Base-by-base conservation (phyloP, 2,329 filamentous ascomycete genomes). In the Hypocreales sp. region DNA sequence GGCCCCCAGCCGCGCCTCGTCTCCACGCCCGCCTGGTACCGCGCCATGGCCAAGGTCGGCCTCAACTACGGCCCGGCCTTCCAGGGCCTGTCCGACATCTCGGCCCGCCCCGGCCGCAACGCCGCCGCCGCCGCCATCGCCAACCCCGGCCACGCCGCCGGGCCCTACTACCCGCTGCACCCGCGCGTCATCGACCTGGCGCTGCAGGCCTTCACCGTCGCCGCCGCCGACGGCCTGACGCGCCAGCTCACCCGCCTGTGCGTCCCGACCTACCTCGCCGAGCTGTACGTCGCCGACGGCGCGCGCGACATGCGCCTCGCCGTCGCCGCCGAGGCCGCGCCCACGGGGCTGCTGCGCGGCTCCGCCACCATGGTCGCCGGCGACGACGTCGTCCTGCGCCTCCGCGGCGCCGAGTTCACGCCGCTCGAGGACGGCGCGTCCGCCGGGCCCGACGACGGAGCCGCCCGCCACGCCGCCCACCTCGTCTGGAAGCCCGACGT, bases 41-140 rank as follows among this genome's bases (percentile, higher is more conserved):
- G 23, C 2, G 6, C 12, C 6, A 26, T 35, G 28, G 26, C 20
- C 7, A 25, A 22, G n/a, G 9, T 29, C 2, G 30, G 26, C 5
- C n/a, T 25, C 19, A 19, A 18, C 10, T 31, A 29, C 13, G 30
- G 30, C 37, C 4, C 31, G 35, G 2, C 26, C 17, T 19, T 49
- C 41, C 28, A 29, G 29, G 2, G 33, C 40, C 7, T 53, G 53
- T 16, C 22, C 7, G 26, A 31, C 7, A 21, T 26, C 15, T 20
- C 16, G 5, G 23, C 24, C 8, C 5, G 8, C 12, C 22, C 24
- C 5, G 28, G 28, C 8, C 15, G 11, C 10, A 19, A 20, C 17
- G 14, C 18, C 8, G 24, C 24, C 11, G 16, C 24, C 9, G 17
- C 24, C 14, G 14, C 24, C 24, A 20, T 26, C 18, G 24, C 12